phyloP scores from a whole-genome alignment of 148 eudicot genomes.

The Dysphania ambrosioides region DNA sequence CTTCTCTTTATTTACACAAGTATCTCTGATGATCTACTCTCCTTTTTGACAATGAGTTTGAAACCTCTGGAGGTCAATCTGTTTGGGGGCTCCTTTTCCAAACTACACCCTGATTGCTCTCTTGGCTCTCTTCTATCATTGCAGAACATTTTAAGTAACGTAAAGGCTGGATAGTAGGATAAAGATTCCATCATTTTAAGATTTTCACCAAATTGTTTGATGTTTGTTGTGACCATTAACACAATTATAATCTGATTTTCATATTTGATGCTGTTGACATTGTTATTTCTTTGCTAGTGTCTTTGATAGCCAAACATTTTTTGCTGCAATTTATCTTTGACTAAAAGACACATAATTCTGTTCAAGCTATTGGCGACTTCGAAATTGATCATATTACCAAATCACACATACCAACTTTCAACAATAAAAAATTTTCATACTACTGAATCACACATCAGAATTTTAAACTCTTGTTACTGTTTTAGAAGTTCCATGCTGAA shows the following conservation, averaged over 20 bases:
- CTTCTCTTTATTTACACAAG: neutral
- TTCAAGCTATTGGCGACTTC: neutral
- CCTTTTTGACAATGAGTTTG: neutral
- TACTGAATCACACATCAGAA: neutral
- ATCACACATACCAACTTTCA: neutral
- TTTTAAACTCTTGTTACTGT: neutral
- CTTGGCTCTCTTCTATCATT: neutral
- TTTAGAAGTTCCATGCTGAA: neutral
- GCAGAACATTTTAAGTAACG: neutral
- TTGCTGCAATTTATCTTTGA: slow-evolving; percentile 1
- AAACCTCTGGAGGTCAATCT: neutral
- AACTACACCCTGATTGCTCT: neutral
- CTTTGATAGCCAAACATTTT: neutral
- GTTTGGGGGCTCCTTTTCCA: neutral
- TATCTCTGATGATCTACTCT: neutral
- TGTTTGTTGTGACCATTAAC: neutral
- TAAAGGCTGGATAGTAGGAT: neutral
- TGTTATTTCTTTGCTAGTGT: neutral
- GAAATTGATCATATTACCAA: neutral
- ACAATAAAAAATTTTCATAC: neutral
- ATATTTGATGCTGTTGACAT: neutral
- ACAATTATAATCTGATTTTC: neutral
- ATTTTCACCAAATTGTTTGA: neutral
- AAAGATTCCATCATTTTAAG: neutral
- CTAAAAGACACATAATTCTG: neutral